Base-by-base conservation (phyloP, 257 asterid genomes). In the Striga asiatica region DNA sequence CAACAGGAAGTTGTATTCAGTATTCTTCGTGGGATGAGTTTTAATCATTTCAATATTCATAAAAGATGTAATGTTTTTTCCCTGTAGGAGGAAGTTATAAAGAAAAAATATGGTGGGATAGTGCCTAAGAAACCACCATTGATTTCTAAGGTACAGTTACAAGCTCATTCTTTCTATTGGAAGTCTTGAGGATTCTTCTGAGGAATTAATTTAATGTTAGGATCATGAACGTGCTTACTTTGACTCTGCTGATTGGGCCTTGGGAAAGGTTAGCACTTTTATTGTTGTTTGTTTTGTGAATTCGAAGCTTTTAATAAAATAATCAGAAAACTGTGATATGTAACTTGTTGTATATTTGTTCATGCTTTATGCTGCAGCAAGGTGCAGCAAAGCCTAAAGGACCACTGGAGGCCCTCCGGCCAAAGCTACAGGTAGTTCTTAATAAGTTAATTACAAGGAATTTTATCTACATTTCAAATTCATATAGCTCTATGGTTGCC, bases 201-300 rank as follows among this genome's bases (percentile, higher is more conserved):
- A 6, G 19, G 25, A 37, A 14, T 62, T 25, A 9, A 34, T 56
- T 69, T 66, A 23, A 55, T 57, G 50, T 29, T 79, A 92, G 99
- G 99, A 92, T 70, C 99, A 92, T 35, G 99, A 92, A 56, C 97
- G 97, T 54, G 99, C 99, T 46, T 92, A 81, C 74, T 92, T 92
- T 67, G 99, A 92, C 73, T 92, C 99, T 70, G 99, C 99, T 71
- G 99, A 92, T 61, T 92, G 99, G 99, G 99, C 99, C 72, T 73
- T 92, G 69, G 95, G 95, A 50, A 92, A 92, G 99, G 99, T 92
- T 74, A 21, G 65, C 41, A 14, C 13, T 45, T 59, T 63, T 25
- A 14, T 65, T 41, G 0, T 41, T 41, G 14, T 8, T 5, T 7
- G 51, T 54, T 46, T 25, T 54, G 41, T 39, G 8, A 61, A 35